Conservation (phyloP, 345 rosid genomes). For the Bruguiera parviflora region DNA sequence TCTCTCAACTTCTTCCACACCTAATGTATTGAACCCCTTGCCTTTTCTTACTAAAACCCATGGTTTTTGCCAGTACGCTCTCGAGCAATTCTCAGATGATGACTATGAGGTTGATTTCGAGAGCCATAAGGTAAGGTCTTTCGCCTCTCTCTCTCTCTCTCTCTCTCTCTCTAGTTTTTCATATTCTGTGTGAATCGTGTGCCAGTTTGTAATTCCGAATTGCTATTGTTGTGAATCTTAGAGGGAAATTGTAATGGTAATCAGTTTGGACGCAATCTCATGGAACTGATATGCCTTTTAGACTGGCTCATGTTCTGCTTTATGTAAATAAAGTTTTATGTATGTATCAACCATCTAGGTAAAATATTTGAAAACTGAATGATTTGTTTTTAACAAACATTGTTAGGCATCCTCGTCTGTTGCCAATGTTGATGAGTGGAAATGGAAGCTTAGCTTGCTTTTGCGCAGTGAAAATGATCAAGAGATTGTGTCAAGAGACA, state of each 20-base stretch:
- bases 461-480: constrained; percentile 68
- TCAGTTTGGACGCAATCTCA: too few relatives aligned
- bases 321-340: too few relatives aligned
- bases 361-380: constrained; percentile 2
- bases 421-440: constrained; percentile 94
- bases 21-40: too few relatives aligned
- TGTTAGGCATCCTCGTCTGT: constrained; percentile 90
- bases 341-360: too few relatives aligned
- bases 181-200: too few relatives aligned
- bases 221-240: too few relatives aligned
- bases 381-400: background rate
- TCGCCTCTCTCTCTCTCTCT: too few relatives aligned
- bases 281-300: too few relatives aligned
- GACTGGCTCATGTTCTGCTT: too few relatives aligned
- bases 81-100: constrained; percentile 91
- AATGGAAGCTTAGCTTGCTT: constrained; percentile 87
- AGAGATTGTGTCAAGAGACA: constrained; percentile 86
- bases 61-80: constrained; percentile 48
- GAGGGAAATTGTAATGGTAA: too few relatives aligned
- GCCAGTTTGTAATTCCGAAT: too few relatives aligned
- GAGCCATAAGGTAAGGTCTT: constrained; percentile 74
- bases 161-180: background rate
- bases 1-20: too few relatives aligned
- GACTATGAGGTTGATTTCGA: constrained; percentile 88
- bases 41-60: constrained; percentile 13